Conservation (phyloP, 805 yeast species). For the Kuraishia floccosa region DNA sequence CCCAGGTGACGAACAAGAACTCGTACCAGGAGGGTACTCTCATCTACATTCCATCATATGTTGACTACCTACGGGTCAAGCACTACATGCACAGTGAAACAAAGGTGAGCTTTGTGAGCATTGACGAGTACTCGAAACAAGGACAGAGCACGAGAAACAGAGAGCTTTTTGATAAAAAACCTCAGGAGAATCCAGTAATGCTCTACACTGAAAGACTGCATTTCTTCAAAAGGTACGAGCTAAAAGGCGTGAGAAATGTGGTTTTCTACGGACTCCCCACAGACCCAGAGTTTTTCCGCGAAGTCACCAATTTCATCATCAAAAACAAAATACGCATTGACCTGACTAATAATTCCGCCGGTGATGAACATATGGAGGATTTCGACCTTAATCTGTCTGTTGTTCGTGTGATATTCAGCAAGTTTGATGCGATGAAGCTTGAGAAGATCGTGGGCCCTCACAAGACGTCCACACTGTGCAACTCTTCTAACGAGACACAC, state of each 20-base stretch:
- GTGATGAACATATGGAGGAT: constrained; percentile 6
- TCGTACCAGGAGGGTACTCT: constrained; percentile 65
- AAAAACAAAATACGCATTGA: constrained; percentile 23
- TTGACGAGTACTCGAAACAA: constrained; percentile 76
- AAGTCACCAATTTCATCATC: constrained; percentile 61
- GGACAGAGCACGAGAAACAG: constrained; percentile 65
- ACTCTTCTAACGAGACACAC: constrained; percentile 61
- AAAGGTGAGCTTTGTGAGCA: constrained; percentile 50
- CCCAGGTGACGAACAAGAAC: constrained; percentile 53
- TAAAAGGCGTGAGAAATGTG: constrained; percentile 75
- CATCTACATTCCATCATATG: constrained; percentile 74
- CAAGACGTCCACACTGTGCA: constrained; percentile 56
- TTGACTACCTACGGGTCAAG: constrained; percentile 74
- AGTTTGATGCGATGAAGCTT: constrained; percentile 67
- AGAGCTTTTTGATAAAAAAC: constrained; percentile 44
- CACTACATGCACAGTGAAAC: constrained; percentile 57
- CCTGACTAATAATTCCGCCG: constrained; percentile 7
- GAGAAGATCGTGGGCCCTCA: constrained; percentile 79
- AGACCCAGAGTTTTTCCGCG: constrained; percentile 76
- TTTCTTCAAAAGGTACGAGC: constrained; percentile 76
- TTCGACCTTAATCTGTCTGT: constrained; percentile 24
- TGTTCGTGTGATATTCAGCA: constrained; percentile 55
- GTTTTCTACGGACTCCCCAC: constrained; percentile 77
- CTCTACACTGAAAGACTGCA: constrained; percentile 93
- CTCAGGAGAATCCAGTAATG: constrained; percentile 34